Base-by-base conservation (phyloP, 306 rosid species). In the Arachis hypogaea region DNA sequence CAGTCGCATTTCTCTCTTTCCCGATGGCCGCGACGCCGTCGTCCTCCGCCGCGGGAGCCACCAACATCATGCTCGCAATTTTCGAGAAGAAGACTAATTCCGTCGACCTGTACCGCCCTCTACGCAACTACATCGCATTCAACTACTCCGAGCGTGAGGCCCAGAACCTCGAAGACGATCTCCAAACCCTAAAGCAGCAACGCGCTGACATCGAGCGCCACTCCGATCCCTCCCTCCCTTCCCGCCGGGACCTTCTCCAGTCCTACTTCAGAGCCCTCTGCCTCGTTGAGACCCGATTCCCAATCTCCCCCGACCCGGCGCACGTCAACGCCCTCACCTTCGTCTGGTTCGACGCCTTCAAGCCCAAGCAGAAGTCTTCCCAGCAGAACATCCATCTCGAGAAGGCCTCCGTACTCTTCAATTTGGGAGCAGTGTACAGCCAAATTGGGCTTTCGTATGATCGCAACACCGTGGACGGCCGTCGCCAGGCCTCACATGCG, bases 71-170 rank as follows among this genome's bases (percentile, higher is more conserved):
- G 97, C 93, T 94, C 1, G 97, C 97, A 4, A 86, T 94, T 75
- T 88, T 74, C 81, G 97, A 94, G 86, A 94, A 94, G 92, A 94
- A 94, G 74, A 87, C 99, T 0, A 89, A 81, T 51, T 64, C 69
- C 11, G 51, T 87, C 59, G 99, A 94, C 70, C 87, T 94, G 47
- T 94, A 88, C 50, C 90, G 96, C 2, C 95, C 99, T 0, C 93
- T 94, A 6, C 97, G 99, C 87, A 94, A 89, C 68, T 94, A 76
- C 85, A 82, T 94, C 69, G 83, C 90, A 10, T 88, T 84, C 87
- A 85, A 89, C 71, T 94, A 94, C 90, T 94, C 99, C n/a, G 99
- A 94, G 50, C 96, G 97, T 64, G 97, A 94, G 40, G 97, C 99
- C 7, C 97, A 92, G 52, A 92, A 86, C 84, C 84, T 89, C 54